Evolutionary conservation across 2,329 filamentous ascomycete species (phyloP), one percentile per base, ranked within the genome.

Genomic region (Alternaria triticina): DNA sequence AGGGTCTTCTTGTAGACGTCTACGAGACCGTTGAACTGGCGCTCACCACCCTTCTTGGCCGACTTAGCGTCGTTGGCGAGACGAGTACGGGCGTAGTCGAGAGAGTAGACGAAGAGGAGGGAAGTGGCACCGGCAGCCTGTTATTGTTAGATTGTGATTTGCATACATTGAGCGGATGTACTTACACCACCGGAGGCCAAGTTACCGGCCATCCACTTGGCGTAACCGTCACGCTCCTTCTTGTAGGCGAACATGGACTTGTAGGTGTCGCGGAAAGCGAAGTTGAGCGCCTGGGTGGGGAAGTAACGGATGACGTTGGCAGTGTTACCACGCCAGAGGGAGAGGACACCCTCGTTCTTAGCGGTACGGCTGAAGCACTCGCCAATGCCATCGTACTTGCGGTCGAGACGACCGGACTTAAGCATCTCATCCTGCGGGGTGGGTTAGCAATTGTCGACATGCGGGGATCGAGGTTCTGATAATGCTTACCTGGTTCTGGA

Each of bases 221-320:
- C 88, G 86, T 99, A 99, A 82, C 96, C 96, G 85, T 99, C 96
- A 86, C 91, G 91, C 72, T 99, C 96, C 92, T 98, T 98, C 94
- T 98, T 99, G 94, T 93, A 99, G 83, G 93, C 92, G 91, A 99
- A 99, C 94, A 99, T 96, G 83, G 91, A 89, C 94, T 99, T 99
- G 94, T 97, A 99, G 91, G 96, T 97, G 86, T 99, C 96, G 86
- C 96, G 96, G 96, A 99, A 99, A 84, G 96, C 96, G 83, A 99
- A 99, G 94, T 99, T 99, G 85, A 99, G 89, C 81, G 96, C 96
- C 90, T 99, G 96, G 85, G 96, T 99, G 79, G 96, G 96, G 93
- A 99, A 99, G 89, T 99, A 99, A 92, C 96, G 96, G 90, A 99
- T 97, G 86, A 99, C 96, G 91, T 99, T 99, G 93, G 96, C 96